These are phyloP conservation scores for Thielaviopsis euricoi DNA, from an alignment of 2,329 filamentous ascomycete genomes.

Conservation along the genomic window DNA sequence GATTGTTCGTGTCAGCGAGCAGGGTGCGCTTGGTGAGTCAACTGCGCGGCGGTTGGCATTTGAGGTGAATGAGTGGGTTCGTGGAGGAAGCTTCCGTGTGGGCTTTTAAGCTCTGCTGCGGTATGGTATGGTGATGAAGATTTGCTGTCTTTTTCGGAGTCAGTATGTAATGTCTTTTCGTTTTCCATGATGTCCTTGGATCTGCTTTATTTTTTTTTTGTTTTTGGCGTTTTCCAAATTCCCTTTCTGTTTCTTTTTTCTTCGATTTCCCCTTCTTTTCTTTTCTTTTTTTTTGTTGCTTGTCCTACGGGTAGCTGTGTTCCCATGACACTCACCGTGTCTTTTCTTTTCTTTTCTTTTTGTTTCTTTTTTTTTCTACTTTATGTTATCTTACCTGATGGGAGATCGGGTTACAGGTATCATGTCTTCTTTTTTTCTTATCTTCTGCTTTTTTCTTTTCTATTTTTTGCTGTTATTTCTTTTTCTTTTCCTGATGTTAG, in stretches of 20 bases:
- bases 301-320: neutral
- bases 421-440: neutral
- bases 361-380: neutral
- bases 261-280: neutral
- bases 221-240: neutral
- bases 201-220: neutral
- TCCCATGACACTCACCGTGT: neutral
- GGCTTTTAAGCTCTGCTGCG: slow-evolving; percentile 5
- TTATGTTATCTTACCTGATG: neutral
- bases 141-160: neutral
- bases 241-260: neutral
- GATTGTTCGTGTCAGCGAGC: slow-evolving; percentile 31
- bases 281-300: neutral
- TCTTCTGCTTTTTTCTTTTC: neutral
- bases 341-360: neutral
- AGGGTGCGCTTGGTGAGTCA: slow-evolving; percentile 43
- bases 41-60: slow-evolving; percentile 63
- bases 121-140: neutral
- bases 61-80: slow-evolving; percentile 72
- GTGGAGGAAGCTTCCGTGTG: slow-evolving; percentile 27
- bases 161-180: neutral
- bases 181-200: neutral
- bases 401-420: neutral
- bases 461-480: neutral
- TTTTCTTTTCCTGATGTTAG: neutral